These are phyloP conservation scores for Karstenula rhodostoma DNA, from an alignment of 2,329 filamentous ascomycete genomes.

Conservation along the genomic window DNA sequence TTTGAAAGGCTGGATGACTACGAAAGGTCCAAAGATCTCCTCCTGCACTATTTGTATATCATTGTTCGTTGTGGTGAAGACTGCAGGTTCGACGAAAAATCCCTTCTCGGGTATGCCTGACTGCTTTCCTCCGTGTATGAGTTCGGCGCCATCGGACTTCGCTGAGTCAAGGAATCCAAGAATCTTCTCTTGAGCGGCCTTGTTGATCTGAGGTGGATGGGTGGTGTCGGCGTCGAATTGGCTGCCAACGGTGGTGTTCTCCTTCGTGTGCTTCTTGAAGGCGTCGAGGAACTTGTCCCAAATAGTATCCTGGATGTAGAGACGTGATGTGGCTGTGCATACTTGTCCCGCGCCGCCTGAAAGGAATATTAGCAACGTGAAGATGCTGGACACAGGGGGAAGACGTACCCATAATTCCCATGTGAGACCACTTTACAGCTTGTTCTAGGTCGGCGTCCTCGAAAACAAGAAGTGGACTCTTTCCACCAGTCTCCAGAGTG, in stretches of 20 bases:
- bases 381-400: neutral
- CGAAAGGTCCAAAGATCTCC: conserved; percentile 68
- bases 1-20: conserved; percentile 62
- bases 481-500: conserved; percentile 64
- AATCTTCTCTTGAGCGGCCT: conserved; percentile 71
- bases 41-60: conserved; percentile 63
- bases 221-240: conserved; percentile 71
- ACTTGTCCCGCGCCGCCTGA: conserved; percentile 55
- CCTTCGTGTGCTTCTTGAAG: conserved; percentile 59
- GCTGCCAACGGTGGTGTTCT: conserved; percentile 31
- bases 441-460: conserved; percentile 63
- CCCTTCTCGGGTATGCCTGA: conserved; percentile 63
- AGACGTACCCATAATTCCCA: conserved; percentile 62
- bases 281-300: conserved; percentile 67
- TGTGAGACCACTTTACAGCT: conserved; percentile 67
- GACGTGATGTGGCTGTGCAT: conserved; percentile 62
- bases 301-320: conserved; percentile 61
- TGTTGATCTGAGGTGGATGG: conserved; percentile 64
- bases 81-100: conserved; percentile 66
- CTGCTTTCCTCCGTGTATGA: conserved; percentile 66
- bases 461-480: conserved; percentile 62
- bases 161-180: conserved; percentile 71
- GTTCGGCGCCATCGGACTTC: conserved; percentile 71
- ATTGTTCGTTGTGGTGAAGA: conserved; percentile 62
- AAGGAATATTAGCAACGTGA: neutral